Conservation (phyloP, 1,284 basidiomycete species). For the Fistulinella cinereoalba region DNA sequence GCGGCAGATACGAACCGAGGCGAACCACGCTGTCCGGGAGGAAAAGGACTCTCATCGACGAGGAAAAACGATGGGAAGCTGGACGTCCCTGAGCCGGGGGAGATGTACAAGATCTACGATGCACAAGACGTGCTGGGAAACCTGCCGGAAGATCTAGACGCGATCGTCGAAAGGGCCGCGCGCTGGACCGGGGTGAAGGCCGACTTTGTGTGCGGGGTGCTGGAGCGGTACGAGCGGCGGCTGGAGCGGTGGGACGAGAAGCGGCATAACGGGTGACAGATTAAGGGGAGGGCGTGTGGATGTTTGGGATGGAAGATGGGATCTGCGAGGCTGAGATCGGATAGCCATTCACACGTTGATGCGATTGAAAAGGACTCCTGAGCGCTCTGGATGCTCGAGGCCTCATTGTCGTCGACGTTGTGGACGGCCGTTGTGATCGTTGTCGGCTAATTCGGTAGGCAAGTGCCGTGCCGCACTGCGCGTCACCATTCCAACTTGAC, state of each 20-base stretch:
- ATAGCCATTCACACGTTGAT: slow-evolving; percentile 12
- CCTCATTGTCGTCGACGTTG: slow-evolving; percentile 8
- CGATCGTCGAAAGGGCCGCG: slow-evolving; percentile 48
- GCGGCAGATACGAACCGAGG: neutral
- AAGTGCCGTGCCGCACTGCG: slow-evolving; percentile 18
- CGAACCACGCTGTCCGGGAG: slow-evolving; percentile 2
- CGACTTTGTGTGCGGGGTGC: slow-evolving; percentile 48
- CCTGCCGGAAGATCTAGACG: slow-evolving; percentile 47
- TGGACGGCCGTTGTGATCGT: slow-evolving; percentile 1
- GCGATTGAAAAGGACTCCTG: neutral
- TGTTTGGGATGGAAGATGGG: neutral
- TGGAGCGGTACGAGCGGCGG: slow-evolving; percentile 61
- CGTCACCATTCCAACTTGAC: neutral
- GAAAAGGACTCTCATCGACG: slow-evolving; percentile 30
- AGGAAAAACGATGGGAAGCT: slow-evolving; percentile 15
- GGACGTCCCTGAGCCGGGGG: slow-evolving; percentile 45
- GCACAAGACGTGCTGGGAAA: slow-evolving; percentile 56
- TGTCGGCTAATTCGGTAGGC: slow-evolving; percentile 25
- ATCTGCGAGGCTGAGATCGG: slow-evolving; percentile 1
- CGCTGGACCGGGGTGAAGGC: slow-evolving; percentile 50
- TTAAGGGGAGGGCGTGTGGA: slow-evolving; percentile 13
- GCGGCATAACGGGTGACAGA: slow-evolving; percentile 14
- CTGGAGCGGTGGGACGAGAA: slow-evolving; percentile 49
- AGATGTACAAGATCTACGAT: slow-evolving; percentile 57
- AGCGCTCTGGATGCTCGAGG: neutral